These are phyloP conservation scores for Boletus hoseneyae DNA, from an alignment of 1,284 basidiomycete genomes.

Conservation along the genomic window DNA sequence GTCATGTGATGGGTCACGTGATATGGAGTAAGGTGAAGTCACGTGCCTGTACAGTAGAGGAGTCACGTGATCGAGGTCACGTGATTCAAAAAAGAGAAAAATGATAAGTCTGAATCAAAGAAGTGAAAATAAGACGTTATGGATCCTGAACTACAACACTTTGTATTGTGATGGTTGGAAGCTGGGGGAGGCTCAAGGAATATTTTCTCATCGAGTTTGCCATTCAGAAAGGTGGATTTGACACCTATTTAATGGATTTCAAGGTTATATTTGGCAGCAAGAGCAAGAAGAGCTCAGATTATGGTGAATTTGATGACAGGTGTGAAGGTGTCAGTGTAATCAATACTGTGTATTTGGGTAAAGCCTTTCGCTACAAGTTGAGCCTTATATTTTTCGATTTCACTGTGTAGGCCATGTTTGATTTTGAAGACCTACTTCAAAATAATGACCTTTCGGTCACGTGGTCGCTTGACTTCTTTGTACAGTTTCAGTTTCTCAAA, in stretches of 20 bases:
- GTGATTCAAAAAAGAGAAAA: too few relatives aligned
- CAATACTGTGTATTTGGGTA: not conserved
- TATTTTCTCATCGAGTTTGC: too few relatives aligned
- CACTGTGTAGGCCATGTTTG: constrained; percentile 26
- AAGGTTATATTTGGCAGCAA: constrained; percentile 7
- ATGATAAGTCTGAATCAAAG: too few relatives aligned
- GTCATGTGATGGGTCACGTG: too few relatives aligned
- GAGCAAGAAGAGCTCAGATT: not conserved
- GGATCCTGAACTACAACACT: too few relatives aligned
- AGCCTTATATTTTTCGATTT: constrained; percentile 23
- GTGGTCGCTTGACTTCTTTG: not conserved
- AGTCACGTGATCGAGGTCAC: too few relatives aligned
- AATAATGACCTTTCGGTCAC: constrained; percentile 12
- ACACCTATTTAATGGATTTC: too few relatives aligned
- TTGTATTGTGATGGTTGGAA: not conserved
- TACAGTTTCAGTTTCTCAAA: not conserved
- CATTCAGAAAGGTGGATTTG: too few relatives aligned
- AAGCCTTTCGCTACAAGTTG: not conserved
- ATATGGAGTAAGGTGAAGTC: too few relatives aligned
- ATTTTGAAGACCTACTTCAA: constrained; percentile 35
- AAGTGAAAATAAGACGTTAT: too few relatives aligned
- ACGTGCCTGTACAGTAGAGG: too few relatives aligned
- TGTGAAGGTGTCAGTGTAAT: not conserved
- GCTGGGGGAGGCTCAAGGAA: not conserved
- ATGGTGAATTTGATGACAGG: not conserved